These are phyloP conservation scores for Lactarius sp. DNA, from an alignment of 768 basidiomycete genomes.

Conservation along the genomic window DNA sequence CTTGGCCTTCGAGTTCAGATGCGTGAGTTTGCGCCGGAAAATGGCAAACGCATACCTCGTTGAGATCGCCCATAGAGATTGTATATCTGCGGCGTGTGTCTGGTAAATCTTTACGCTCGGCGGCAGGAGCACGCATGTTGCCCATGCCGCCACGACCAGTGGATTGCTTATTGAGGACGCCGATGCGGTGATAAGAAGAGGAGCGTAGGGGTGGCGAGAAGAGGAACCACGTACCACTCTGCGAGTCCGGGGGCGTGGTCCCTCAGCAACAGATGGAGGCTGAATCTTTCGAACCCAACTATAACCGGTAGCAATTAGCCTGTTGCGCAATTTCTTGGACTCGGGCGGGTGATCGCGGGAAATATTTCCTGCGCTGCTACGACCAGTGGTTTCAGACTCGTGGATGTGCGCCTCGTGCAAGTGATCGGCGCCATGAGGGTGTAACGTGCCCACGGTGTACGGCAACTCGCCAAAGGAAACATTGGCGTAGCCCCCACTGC, in stretches of 20 bases:
- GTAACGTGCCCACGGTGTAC: slow-evolving; percentile 21
- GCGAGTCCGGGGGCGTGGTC: neutral
- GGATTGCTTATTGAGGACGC: slow-evolving; percentile 38
- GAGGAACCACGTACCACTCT: neutral
- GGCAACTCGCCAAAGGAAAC: slow-evolving; percentile 34
- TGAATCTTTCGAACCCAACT: neutral
- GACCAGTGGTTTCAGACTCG: slow-evolving; percentile 43
- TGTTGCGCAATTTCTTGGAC: neutral
- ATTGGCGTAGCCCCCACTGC: slow-evolving; percentile 63
- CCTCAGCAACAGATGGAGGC: neutral
- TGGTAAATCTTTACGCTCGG: slow-evolving; percentile 27
- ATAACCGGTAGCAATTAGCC: neutral
- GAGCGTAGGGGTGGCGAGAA: neutral
- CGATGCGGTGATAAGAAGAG: neutral
- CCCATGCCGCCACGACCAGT: slow-evolving; percentile 67
- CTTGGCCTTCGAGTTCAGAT: slow-evolving; percentile 31
- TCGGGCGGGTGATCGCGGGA: slow-evolving; percentile 35
- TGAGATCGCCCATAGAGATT: slow-evolving; percentile 31
- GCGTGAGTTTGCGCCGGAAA: too few relatives aligned
- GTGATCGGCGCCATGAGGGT: neutral
- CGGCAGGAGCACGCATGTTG: slow-evolving; percentile 49
- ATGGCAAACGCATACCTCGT: slow-evolving; percentile 32
- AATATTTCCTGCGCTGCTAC: slow-evolving; percentile 62
- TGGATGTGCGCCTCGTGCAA: slow-evolving; percentile 2
- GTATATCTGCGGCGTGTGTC: slow-evolving; percentile 58